Percentiles rank a stretch among this genome's conserved stretches.
Evolutionary conservation across 164 flowering plant genomes (phyloP).

Genomic region (Taxillus chinensis): DNA sequence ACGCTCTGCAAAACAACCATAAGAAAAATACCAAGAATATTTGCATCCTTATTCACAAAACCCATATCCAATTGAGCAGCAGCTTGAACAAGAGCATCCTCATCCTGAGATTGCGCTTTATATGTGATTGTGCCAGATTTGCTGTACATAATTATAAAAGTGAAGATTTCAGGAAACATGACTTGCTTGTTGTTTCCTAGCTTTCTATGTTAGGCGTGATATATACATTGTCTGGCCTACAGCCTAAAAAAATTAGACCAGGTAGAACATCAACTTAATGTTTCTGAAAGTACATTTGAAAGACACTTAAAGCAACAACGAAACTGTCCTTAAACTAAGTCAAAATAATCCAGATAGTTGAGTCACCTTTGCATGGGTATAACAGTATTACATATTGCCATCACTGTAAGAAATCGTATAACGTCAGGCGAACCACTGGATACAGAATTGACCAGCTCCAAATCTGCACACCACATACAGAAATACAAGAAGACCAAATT

Average conservation of each 20-base stretch:
- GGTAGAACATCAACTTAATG: too few relatives aligned
- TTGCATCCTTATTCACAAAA: conserved; percentile 50
- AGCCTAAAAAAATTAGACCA: too few relatives aligned
- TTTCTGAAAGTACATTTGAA: background rate
- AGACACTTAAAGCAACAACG: background rate
- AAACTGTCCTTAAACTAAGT: too few relatives aligned
- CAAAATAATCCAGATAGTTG: background rate
- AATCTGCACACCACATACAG: conserved; percentile 34
- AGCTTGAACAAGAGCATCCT: conserved; percentile 97
- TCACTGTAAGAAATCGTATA: conserved; percentile 63
- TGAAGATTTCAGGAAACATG: background rate
- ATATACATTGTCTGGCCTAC: too few relatives aligned
- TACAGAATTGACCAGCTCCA: conserved; percentile 60
- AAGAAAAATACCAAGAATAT: conserved; percentile 51
- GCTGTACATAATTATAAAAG: conserved; percentile 23
- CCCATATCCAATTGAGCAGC: conserved; percentile 83
- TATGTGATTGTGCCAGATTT: conserved; percentile 63
- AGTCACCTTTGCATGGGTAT: conserved; percentile 69
- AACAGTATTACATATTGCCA: conserved; percentile 97
- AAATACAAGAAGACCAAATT: background rate
- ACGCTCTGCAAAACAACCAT: background rate
- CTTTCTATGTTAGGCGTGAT: too few relatives aligned
- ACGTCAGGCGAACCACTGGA: conserved; percentile 56
- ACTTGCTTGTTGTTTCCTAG: background rate
- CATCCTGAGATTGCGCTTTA: conserved; percentile 98